Conservation (phyloP, 306 rosid genomes). For the Luffa acutangula region DNA sequence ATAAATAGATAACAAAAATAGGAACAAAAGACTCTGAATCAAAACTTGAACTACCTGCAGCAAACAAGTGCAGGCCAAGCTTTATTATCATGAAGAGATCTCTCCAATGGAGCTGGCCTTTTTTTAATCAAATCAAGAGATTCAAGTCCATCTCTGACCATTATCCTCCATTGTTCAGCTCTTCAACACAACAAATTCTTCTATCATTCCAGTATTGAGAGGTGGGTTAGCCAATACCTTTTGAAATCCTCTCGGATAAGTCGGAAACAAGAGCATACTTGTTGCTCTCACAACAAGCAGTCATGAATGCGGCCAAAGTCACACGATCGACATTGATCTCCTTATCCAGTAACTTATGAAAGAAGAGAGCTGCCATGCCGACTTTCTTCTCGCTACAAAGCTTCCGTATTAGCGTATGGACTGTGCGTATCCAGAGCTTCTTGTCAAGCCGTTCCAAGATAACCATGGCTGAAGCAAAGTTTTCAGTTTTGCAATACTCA, state of each 20-base stretch:
- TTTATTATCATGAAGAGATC: not conserved
- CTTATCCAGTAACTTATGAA: slow-evolving; percentile 57
- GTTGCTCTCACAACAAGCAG: slow-evolving; percentile 74
- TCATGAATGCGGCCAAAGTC: slow-evolving; percentile 61
- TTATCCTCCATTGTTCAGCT: not conserved
- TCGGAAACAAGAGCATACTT: slow-evolving; percentile 74
- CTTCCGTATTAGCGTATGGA: slow-evolving; percentile 62
- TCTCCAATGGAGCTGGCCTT: not conserved
- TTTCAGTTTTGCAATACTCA: slow-evolving; percentile 64
- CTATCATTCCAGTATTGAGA: not conserved
- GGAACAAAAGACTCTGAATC: not conserved
- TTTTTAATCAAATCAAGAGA: not conserved
- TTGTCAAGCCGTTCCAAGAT: slow-evolving; percentile 57
- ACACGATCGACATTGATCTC: slow-evolving; percentile 52
- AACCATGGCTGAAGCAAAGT: slow-evolving; percentile 32
- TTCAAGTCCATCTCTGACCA: not conserved
- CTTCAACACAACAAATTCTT: not conserved
- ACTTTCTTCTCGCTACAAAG: slow-evolving; percentile 70
- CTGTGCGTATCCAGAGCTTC: slow-evolving; percentile 64
- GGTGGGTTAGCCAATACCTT: slow-evolving; percentile 26
- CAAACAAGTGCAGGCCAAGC: not conserved
- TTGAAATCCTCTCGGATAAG: slow-evolving; percentile 47
- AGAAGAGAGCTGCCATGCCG: slow-evolving; percentile 77
- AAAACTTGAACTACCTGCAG: not conserved
- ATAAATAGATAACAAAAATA: not conserved